Conservation (phyloP, 2,329 filamentous ascomycete species). For the Cladorrhinum sp. region DNA sequence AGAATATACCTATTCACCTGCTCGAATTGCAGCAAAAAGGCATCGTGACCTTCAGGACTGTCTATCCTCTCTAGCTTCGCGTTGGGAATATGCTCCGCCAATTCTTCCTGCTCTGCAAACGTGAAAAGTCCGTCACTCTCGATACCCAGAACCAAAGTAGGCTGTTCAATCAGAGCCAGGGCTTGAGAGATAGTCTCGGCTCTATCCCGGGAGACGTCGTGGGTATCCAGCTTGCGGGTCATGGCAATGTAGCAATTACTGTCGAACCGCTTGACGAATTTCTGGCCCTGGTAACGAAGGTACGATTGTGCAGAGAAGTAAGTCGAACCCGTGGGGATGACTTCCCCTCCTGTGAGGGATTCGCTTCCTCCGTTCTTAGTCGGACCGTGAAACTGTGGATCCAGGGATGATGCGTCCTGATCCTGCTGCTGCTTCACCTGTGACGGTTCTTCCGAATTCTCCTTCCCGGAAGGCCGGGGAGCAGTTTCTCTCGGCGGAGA, state of each 20-base stretch:
- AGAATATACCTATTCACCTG: constrained; percentile 90
- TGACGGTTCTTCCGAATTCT: not conserved
- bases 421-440: constrained; percentile 1
- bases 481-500: constrained; percentile 42
- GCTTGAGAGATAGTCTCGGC: constrained; percentile 67
- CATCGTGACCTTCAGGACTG: constrained; percentile 92
- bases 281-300: constrained; percentile 90
- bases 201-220: constrained; percentile 84
- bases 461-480: not conserved
- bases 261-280: constrained; percentile 96
- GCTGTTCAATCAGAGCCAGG: constrained; percentile 79
- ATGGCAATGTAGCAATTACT: constrained; percentile 99
- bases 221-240: constrained; percentile 94
- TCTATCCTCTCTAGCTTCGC: constrained; percentile 82
- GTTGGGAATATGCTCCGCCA: constrained; percentile 77
- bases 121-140: constrained; percentile 96
- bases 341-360: constrained; percentile 50
- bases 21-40: constrained; percentile 93
- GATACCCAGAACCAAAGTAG: constrained; percentile 86
- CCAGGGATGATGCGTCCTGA: constrained; percentile 33
- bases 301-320: constrained; percentile 99
- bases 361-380: constrained; percentile 45
- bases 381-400: constrained; percentile 71
- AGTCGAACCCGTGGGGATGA: constrained; percentile 60
- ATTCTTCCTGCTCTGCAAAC: constrained; percentile 91